A percentile compares a stretch with the other conserved stretches of the same genome.
phyloP scores from a whole-genome alignment of 371 early-diverging fungal species.

The Lichtheimia hyalospora region DNA sequence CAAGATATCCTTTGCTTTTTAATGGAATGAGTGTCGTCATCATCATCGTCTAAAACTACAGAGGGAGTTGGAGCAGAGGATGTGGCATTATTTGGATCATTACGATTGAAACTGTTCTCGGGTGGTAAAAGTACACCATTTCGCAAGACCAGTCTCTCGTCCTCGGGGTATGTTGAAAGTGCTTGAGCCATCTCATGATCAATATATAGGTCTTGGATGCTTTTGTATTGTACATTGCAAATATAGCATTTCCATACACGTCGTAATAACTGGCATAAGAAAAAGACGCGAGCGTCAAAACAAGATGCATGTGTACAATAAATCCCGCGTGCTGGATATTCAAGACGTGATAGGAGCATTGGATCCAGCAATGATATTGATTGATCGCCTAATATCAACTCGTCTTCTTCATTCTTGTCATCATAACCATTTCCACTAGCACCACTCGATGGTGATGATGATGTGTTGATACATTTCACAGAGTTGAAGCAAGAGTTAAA shows the following conservation, averaged over 20 bases:
- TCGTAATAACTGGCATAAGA: conserved; percentile 6
- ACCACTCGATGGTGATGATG: not conserved
- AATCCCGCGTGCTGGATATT: conserved; percentile 39
- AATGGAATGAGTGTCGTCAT: not conserved
- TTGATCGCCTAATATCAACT: conserved; percentile 30
- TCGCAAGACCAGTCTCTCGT: conserved; percentile 9
- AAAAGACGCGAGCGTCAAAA: conserved; percentile 31
- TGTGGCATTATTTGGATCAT: not conserved
- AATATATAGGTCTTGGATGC: conserved; percentile 23
- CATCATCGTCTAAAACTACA: not conserved
- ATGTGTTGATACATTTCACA: not conserved
- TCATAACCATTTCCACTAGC: not conserved
- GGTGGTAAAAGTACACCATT: conserved; percentile 10
- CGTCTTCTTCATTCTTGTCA: conserved; percentile 3
- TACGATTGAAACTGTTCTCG: not conserved
- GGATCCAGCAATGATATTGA: conserved; percentile 37
- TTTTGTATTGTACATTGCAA: conserved; percentile 18
- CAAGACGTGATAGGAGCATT: conserved; percentile 23
- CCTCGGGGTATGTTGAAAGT: conserved; percentile 12
- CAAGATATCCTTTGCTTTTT: not conserved
- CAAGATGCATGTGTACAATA: conserved; percentile 41
- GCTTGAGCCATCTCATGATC: conserved; percentile 19
- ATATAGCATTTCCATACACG: conserved; percentile 20
- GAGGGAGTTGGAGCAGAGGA: not conserved
- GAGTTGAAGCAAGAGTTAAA: not conserved